A percentile compares a stretch with the other conserved stretches of the same genome.
phyloP scores from a whole-genome alignment of 352 stramenopile genomes.

The Nannochloropsis limnetica region DNA sequence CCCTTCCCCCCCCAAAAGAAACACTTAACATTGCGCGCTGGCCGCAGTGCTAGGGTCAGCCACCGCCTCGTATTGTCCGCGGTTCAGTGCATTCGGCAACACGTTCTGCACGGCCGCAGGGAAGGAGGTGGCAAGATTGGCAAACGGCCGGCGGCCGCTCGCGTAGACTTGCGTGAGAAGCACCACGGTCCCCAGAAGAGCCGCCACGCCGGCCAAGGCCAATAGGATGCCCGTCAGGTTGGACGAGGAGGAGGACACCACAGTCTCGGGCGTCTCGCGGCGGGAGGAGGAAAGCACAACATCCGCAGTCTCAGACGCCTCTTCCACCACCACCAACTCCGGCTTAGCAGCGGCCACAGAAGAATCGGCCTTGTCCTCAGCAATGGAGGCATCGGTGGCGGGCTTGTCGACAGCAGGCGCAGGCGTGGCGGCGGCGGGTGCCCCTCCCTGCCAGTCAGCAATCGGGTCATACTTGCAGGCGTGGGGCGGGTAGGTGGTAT shows the following conservation, averaged over 20 bases:
- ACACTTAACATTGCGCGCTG: background rate
- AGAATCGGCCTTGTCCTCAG: background rate
- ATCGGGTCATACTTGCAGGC: conserved; percentile 21
- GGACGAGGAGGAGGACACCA: background rate
- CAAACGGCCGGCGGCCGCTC: background rate
- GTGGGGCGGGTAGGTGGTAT: conserved; percentile 44
- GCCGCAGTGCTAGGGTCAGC: background rate
- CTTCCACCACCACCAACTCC: background rate
- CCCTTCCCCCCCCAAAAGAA: background rate
- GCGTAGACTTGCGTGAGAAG: background rate
- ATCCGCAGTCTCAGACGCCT: background rate
- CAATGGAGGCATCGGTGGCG: background rate
- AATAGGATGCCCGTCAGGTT: background rate
- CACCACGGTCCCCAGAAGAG: background rate
- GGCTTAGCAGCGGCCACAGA: background rate
- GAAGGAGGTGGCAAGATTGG: background rate
- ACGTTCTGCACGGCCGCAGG: background rate
- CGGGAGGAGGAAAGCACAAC: background rate
- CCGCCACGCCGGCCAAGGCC: background rate
- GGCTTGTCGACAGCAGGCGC: background rate
- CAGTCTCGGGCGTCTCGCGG: background rate
- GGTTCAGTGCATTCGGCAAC: background rate
- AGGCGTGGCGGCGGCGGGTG: background rate
- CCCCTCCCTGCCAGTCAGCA: background rate
- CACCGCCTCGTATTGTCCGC: background rate